Percentiles rank a stretch among this genome's conserved stretches.
Conservation (phyloP, 805 yeast genomes). For the Blastobotrys robertii region DNA sequence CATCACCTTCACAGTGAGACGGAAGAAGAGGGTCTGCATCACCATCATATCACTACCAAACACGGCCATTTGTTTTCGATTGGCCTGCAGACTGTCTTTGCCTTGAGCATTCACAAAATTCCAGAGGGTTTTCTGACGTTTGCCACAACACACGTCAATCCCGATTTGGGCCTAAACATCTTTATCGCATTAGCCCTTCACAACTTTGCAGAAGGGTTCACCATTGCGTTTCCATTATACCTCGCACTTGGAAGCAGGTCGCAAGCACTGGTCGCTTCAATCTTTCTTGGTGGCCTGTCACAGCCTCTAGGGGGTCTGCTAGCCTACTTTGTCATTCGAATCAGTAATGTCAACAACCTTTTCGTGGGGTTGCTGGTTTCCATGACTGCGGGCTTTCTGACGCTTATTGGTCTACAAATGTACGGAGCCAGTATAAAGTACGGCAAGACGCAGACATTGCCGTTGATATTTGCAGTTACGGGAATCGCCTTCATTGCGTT, state of each 20-base stretch:
- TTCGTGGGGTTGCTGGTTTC: conserved; percentile 57
- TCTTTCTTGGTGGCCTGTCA: conserved; percentile 67
- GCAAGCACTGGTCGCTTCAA: conserved; percentile 56
- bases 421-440: conserved; percentile 72
- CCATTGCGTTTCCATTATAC: conserved; percentile 85
- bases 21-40: conserved; percentile 36
- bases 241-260: conserved; percentile 55
- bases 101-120: conserved; percentile 77
- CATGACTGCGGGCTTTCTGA: conserved; percentile 73
- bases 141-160: conserved; percentile 61
- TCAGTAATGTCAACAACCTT: conserved; percentile 22
- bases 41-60: conserved; percentile 73
- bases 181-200: conserved; percentile 81
- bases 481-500: conserved; percentile 52
- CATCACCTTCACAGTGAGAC: too few species aligned
- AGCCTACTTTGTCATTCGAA: conserved; percentile 38
- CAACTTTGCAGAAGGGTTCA: conserved; percentile 88
- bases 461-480: conserved; percentile 46
- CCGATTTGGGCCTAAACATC: conserved; percentile 64
- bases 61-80: conserved; percentile 70
- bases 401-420: conserved; percentile 79
- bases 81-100: conserved; percentile 84
- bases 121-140: conserved; percentile 93
- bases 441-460: conserved; percentile 58
- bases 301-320: conserved; percentile 84